Evolutionary conservation across 2,329 filamentous ascomycete genomes (phyloP), one percentile per base, ranked within the genome.

Genomic region (Nigrospora sphaerica): DNA sequence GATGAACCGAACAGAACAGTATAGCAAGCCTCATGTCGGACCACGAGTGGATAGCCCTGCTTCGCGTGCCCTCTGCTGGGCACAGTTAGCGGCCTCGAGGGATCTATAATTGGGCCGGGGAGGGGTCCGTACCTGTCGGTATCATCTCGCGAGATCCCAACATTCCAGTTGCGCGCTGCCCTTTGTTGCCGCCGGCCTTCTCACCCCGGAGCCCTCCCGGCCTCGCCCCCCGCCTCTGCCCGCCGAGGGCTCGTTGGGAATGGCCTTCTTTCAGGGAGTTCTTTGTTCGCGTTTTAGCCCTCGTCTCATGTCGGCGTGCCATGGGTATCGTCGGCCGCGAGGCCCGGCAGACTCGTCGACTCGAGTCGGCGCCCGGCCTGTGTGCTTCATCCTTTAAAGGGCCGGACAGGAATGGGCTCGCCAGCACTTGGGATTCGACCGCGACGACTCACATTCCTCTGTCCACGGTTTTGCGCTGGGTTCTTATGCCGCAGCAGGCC

Each of bases 371-470:
- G 23, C 23, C 23, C 23, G 23, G 23, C 23, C 23, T 28, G 5
- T 7, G 5, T 28, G 34, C 32, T 34, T 45, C 44, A 47, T 50
- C 51, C 57, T 60, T 60, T 57, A 56, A 61, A 48, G 55, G 55
- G 52, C 54, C 46, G 45, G 48, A 46, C 35, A 54, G 58, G 59
- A 61, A 62, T 62, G 54, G 48, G 52, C 50, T 56, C 46, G 34
- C 33, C 47, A 48, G 40, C 54, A 49, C 52, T 52, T 48, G 52
- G 54, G 56, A 50, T 55, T 46, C 55, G 49, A 39, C 52, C 46
- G 6, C 23, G 23, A 28, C 23, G 23, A 10, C 23, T 51, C 52
- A 57, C 61, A 62, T 62, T 62, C 60, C 60, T 59, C 44, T 48
- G 45, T 44, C 31, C 37, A 46, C 50, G 47, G 48, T 52, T 51